Evolutionary conservation across 441 rosid species (phyloP).

Genomic region (Euphorbia corollata): DNA sequence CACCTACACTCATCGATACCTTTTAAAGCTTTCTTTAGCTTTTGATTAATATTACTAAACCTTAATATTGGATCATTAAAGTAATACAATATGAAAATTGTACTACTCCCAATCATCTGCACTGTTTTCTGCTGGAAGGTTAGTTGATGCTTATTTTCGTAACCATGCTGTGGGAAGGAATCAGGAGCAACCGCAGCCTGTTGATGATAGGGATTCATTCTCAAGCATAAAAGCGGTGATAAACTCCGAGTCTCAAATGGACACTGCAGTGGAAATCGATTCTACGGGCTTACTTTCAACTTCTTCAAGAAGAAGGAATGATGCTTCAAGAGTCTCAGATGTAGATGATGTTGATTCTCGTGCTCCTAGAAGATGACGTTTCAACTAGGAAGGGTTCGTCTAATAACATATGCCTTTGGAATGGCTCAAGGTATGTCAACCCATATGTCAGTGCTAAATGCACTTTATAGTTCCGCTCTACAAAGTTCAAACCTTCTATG

Average conservation of each 20-base stretch:
- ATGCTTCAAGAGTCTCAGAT: constrained; percentile 65
- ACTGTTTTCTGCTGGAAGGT: constrained; percentile 41
- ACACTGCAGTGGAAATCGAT: constrained; percentile 77
- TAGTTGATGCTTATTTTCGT: constrained; percentile 47
- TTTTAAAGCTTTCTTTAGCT: background rate
- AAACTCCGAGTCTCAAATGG: constrained; percentile 74
- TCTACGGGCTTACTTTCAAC: constrained; percentile 79
- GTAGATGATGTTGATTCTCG: constrained; percentile 80
- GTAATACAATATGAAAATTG: background rate
- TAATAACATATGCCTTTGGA: constrained; percentile 18
- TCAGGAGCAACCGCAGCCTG: constrained; percentile 54
- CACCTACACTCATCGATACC: background rate
- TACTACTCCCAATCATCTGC: no score
- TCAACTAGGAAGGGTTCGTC: constrained; percentile 35
- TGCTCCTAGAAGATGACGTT: constrained; percentile 68
- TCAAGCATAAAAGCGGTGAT: constrained; percentile 80
- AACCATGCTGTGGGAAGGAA: constrained; percentile 47
- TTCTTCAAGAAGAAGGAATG: constrained; percentile 70
- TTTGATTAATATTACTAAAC: background rate
- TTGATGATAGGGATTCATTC: constrained; percentile 83
- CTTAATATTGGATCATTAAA: background rate
- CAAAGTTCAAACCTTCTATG: constrained; percentile 19
- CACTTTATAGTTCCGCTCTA: constrained; percentile 22
- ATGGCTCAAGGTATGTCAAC: constrained; percentile 20
- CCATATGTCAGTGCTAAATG: constrained; percentile 20